phyloP scores from a whole-genome alignment of 2,329 filamentous ascomycete genomes.

The Alternaria longipes region DNA sequence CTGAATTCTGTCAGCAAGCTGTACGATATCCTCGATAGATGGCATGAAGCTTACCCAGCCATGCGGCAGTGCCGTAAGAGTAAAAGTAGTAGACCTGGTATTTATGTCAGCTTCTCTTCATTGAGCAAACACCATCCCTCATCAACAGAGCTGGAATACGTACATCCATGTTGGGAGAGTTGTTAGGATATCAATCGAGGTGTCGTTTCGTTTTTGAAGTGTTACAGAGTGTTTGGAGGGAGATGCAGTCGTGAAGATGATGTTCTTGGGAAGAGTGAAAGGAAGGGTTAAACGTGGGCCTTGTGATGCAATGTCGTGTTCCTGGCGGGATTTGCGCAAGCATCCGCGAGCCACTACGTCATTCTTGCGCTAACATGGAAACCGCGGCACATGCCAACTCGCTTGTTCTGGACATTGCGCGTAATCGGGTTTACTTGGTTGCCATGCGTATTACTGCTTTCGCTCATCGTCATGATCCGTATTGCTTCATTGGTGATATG shows the following conservation, averaged over 20 bases:
- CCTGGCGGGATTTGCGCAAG: slow-evolving; percentile 18
- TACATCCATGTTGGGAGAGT: slow-evolving; percentile 15
- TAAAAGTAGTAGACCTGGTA: slow-evolving; percentile 56
- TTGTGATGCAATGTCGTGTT: slow-evolving; percentile 12
- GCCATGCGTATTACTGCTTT: slow-evolving; percentile 1
- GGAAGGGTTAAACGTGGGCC: slow-evolving; percentile 7
- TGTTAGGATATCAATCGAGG: background rate
- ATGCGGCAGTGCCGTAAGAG: slow-evolving; percentile 55
- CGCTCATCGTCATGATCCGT: background rate
- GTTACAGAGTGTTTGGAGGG: background rate
- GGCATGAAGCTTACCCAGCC: slow-evolving; percentile 43
- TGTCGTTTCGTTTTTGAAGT: background rate
- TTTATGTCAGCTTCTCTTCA: slow-evolving; percentile 23
- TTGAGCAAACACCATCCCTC: background rate
- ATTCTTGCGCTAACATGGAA: slow-evolving; percentile 12
- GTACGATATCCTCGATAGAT: no score
- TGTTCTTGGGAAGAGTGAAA: background rate
- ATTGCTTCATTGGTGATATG: background rate
- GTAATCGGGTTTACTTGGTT: slow-evolving; percentile 11
- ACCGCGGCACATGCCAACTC: slow-evolving; percentile 1
- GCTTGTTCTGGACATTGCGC: background rate
- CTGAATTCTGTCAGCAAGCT: slow-evolving; percentile 28
- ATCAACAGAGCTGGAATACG: background rate
- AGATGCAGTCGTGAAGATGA: background rate
- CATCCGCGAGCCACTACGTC: slow-evolving; percentile 16